phyloP scores from a whole-genome alignment of 1,139 yeast genomes.

The Scheffersomyces illinoinensis region DNA sequence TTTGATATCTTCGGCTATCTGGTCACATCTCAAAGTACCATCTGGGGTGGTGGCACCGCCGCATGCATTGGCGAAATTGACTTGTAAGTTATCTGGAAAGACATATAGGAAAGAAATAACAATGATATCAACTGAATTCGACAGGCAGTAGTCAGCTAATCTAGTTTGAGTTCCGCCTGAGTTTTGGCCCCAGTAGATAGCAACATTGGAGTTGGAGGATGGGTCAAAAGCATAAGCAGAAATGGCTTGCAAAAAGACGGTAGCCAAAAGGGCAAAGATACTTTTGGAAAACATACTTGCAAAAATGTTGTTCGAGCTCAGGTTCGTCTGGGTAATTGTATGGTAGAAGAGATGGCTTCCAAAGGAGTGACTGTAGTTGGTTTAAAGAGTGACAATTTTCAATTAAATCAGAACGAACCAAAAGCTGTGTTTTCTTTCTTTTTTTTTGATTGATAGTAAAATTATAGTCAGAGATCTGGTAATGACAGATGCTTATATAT shows the following conservation, averaged over 20 bases:
- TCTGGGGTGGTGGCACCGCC: conserved; percentile 44
- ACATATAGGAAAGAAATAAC: conserved; percentile 67
- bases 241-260: conserved; percentile 6
- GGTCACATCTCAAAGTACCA: conserved; percentile 61
- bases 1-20: conserved; percentile 71
- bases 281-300: conserved; percentile 4
- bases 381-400: background rate
- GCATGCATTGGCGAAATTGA: conserved; percentile 76
- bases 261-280: conserved; percentile 8
- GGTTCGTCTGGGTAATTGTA: background rate
- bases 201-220: conserved; percentile 39
- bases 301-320: background rate
- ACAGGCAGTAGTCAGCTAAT: conserved; percentile 67
- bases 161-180: conserved; percentile 73
- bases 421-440: background rate
- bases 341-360: background rate
- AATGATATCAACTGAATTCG: conserved; percentile 69
- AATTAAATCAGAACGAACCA: background rate
- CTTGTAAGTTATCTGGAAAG: conserved; percentile 51
- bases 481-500: background rate
- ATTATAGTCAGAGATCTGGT: too few species aligned
- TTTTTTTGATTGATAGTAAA: background rate
- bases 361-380: background rate
- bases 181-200: conserved; percentile 90
- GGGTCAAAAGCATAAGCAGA: conserved; percentile 11